Evolutionary conservation across 1,284 basidiomycete genomes (phyloP), one percentile per base, ranked within the genome.

Genomic region (Peniophora sp.): DNA sequence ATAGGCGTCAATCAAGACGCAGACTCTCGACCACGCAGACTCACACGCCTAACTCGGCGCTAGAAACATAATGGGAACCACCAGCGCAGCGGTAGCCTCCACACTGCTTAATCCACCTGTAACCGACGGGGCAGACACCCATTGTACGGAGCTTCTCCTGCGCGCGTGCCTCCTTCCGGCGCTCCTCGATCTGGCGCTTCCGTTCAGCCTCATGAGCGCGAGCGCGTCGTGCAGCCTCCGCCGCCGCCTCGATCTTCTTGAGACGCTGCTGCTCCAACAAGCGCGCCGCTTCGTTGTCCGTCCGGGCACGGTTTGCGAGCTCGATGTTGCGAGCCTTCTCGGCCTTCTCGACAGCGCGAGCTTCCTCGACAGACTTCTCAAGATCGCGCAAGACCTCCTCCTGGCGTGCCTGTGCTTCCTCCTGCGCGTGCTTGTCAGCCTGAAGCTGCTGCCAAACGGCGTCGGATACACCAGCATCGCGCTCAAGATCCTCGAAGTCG

Each of bases 71-170:
- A 63, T 83, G 81, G 2, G 51, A 9, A 0, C 82, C 83, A 11
- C 76, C 82, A 2, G 69, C 66, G 58, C 82, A 85, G 2, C 73
- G 65, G 67, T 81, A 84, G 1, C 78, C 76, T 11, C 54, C 55
- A 0, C 45, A 39, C 47, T 70, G 63, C 50, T 67, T 69, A 46
- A 77, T 73, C 82, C 83, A 85, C 14, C 53, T 61, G 58, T 54
- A 85, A 1, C 82, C 81, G 22, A 58, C 68, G 3, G 62, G 55
- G 56, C 82, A 85, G 2, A 77, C 63, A 0, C 83, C 83, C 68
- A 82, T 72, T 0, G 56, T 23, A 3, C 71, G 66, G 16, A 85
- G 56, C 53, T 67, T 74, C 38, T 45, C 50, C 59, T 75, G 79
- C 6, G 65, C 69, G 49, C 68, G 61, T 1, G 63, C 65, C 51